Evolutionary conservation across 176 grass and related monocot genomes (phyloP), one percentile per base, ranked within the genome.

Genomic region (Microstegium vimineum): DNA sequence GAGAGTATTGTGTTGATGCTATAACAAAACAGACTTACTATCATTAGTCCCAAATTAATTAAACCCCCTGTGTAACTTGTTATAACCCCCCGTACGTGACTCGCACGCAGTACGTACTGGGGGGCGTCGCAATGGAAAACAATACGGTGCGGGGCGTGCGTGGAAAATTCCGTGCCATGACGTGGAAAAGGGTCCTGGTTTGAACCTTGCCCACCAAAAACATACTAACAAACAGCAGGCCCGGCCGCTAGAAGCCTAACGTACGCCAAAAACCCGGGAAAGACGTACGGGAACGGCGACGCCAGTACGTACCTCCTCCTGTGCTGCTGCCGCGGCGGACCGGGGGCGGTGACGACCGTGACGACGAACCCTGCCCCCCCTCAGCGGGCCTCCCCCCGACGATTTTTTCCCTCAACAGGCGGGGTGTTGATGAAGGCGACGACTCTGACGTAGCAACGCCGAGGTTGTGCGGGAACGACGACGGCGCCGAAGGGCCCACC

Each of bases 201-300:
- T 90, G 83, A 83, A 86, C 79, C 46, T 86, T 90, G 79, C 86
- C 88, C 67, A 46, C 30, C 65, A 80, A 62, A n/a, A 83, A 69
- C 43, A 6, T 69, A n/a, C n/a, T n/a, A 54, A 76, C 35, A 34
- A 18, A 49, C 4, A 33, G n/a, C 62, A 4, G 18, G 27, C 36
- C n/a, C n/a, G n/a, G n/a, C n/a, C 10, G 7, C 2, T 2, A 37
- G 84, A 86, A 81, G 78, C 78, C 62, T 69, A 82, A 28, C 78
- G 43, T 69, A 82, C 72, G 85, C 33, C 60, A 80, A 27, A 4
- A 15, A 15, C 0, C 18, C n/a, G n/a, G 0, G 3, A 2, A 2
- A 16, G n/a, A n/a, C n/a, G n/a, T n/a, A n/a, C 8, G 2, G 11
- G 60, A 15, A 62, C 10, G 23, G 4, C n/a, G n/a, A n/a, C n/a